phyloP scores from a whole-genome alignment of 2,329 filamentous ascomycete species.

The Cytospora piceicola region DNA sequence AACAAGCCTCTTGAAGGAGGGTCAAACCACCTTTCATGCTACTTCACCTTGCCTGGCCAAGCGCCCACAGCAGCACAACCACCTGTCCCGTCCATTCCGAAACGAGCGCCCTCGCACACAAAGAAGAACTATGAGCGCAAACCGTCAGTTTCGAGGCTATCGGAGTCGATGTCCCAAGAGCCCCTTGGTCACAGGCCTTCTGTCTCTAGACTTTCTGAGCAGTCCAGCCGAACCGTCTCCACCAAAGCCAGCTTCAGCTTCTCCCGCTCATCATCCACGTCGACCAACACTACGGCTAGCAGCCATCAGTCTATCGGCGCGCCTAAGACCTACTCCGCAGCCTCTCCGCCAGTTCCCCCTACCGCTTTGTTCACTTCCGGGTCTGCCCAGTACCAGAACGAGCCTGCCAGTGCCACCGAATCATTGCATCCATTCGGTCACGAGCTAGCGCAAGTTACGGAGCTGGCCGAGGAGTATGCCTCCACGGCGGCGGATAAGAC shows the following conservation, averaged over 20 bases:
- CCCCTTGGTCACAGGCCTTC: constrained; percentile 58
- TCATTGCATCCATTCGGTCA: constrained; percentile 77
- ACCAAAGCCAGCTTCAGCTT: constrained; percentile 61
- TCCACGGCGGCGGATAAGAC: constrained; percentile 52
- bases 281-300: constrained; percentile 54
- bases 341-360: constrained; percentile 34
- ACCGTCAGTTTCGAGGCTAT: constrained; percentile 50
- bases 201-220: constrained; percentile 57
- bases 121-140: constrained; percentile 74
- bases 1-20: constrained; percentile 56
- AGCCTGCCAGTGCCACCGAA: constrained; percentile 36
- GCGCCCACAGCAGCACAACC: constrained; percentile 53
- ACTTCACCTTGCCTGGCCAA: constrained; percentile 61
- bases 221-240: constrained; percentile 56
- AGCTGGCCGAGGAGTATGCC: constrained; percentile 87
- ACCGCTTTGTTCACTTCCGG: constrained; percentile 24
- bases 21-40: constrained; percentile 70
- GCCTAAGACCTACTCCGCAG: constrained; percentile 36
- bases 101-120: constrained; percentile 82
- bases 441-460: constrained; percentile 89
- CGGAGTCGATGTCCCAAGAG: constrained; percentile 61
- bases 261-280: constrained; percentile 61
- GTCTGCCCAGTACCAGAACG: constrained; percentile 30
- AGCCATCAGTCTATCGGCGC: constrained; percentile 44
- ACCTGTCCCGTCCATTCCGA: constrained; percentile 60